A percentile compares a stretch with the other conserved stretches of the same genome.
Evolutionary conservation across 495 filamentous ascomycete species (phyloP).

Genomic region (Penicillium diatomitis): DNA sequence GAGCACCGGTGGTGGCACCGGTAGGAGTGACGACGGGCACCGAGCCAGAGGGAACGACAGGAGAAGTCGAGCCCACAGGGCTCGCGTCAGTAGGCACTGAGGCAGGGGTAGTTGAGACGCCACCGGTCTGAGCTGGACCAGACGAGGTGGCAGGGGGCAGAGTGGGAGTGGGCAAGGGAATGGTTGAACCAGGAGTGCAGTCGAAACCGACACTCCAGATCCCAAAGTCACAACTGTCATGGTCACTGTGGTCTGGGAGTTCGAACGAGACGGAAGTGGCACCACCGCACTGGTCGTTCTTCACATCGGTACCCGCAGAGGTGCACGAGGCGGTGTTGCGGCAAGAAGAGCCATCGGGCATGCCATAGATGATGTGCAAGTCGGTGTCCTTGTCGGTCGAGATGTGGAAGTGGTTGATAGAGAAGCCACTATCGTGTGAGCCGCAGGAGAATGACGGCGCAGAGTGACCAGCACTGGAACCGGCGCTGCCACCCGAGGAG

Average conservation of each 20-base stretch:
- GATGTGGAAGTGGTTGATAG: conserved; percentile 63
- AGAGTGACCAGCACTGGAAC: conserved; percentile 14
- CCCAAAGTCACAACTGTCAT: conserved; percentile 54
- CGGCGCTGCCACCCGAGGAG: background rate
- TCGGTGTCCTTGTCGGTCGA: conserved; percentile 64
- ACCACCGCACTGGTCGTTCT: conserved; percentile 87
- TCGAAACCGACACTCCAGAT: conserved; percentile 75
- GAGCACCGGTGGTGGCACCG: conserved; percentile 3
- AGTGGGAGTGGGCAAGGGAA: conserved; percentile 3
- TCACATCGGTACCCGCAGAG: conserved; percentile 53
- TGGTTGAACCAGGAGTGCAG: conserved; percentile 49
- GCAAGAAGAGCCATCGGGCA: conserved; percentile 72
- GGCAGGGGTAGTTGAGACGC: background rate
- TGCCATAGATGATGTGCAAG: conserved; percentile 72
- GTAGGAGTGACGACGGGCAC: conserved; percentile 6
- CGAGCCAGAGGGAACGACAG: conserved; percentile 2
- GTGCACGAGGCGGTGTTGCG: conserved; percentile 60
- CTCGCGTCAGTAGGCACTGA: conserved; percentile 3
- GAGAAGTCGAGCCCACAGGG: background rate
- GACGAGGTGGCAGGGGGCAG: background rate
- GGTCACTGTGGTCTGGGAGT: conserved; percentile 49
- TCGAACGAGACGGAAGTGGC: conserved; percentile 70
- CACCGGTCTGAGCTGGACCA: background rate
- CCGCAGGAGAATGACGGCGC: conserved; percentile 50
- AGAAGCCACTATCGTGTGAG: conserved; percentile 52